Conservation (phyloP, 495 filamentous ascomycete genomes). For the Amphirosellinia nigrospora region DNA sequence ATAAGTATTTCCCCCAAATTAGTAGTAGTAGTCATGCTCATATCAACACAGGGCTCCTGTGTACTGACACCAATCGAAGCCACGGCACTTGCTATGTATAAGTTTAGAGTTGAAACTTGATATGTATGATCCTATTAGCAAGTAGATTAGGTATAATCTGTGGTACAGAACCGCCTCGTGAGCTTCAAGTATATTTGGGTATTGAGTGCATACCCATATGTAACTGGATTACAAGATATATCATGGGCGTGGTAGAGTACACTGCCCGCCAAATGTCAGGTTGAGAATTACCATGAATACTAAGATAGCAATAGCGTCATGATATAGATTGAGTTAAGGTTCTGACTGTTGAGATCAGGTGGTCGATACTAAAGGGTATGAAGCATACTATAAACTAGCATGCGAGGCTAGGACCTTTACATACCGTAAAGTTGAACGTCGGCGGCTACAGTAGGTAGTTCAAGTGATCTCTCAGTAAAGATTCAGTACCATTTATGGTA, state of each 20-base stretch:
- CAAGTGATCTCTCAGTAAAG: not conserved
- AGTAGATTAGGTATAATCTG: not conserved
- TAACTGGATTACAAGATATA: not conserved
- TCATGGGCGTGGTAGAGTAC: not conserved
- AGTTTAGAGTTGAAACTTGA: not conserved
- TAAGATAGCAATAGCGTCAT: not conserved
- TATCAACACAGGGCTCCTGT: not conserved
- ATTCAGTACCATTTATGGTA: not conserved
- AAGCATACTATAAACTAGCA: not conserved
- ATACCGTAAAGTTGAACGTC: not conserved
- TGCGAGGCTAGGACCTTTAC: not conserved
- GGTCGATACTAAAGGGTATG: not conserved
- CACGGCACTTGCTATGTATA: not conserved
- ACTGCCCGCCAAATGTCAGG: not conserved
- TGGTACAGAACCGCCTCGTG: not conserved
- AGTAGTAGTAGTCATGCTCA: not conserved
- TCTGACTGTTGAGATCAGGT: not conserved
- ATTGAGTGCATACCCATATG: not conserved
- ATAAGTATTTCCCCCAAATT: too few relatives aligned
- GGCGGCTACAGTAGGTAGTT: not conserved
- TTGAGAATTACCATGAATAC: not conserved
- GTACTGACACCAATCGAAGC: not conserved
- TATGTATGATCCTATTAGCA: too few relatives aligned
- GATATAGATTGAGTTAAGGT: not conserved
- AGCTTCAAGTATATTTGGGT: not conserved